A percentile compares a stretch with the other conserved stretches of the same genome.
These are phyloP conservation scores for Rosa rugosa DNA, from an alignment of 306 rosid genomes.

Conservation along the genomic window DNA sequence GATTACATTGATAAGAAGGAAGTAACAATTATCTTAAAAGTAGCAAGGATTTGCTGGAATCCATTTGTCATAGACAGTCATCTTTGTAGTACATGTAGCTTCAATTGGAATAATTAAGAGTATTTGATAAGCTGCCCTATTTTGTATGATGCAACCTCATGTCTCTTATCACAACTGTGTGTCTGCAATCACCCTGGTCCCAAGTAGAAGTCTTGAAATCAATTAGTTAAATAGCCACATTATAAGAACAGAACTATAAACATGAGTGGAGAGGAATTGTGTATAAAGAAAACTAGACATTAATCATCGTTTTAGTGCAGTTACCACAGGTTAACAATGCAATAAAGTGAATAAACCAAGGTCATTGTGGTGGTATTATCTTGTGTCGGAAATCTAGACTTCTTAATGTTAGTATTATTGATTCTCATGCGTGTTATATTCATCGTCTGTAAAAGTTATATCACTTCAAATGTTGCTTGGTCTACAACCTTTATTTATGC, in stretches of 20 bases:
- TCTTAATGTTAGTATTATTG: background rate
- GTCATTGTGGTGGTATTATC: background rate
- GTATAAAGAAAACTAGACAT: background rate
- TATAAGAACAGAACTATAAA: background rate
- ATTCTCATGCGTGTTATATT: too few species aligned
- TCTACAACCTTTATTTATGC: too few species aligned
- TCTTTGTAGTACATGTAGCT: constrained; percentile 44
- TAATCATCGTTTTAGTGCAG: too few species aligned
- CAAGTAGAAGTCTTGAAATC: constrained; percentile 1
- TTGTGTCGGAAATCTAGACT: too few species aligned
- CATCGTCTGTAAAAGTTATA: too few species aligned
- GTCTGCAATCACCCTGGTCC: constrained; percentile 69
- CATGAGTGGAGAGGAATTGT: background rate
- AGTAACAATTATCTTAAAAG: constrained; percentile 65
- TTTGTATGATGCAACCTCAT: constrained; percentile 59
- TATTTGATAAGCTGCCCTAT: constrained; percentile 63
- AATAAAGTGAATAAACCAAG: background rate
- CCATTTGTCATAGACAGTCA: constrained; percentile 74
- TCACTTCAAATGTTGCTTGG: too few species aligned
- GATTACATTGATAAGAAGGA: constrained; percentile 37
- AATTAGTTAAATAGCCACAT: background rate
- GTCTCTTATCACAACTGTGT: constrained; percentile 38
- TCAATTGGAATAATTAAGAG: constrained; percentile 61
- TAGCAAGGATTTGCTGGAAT: constrained; percentile 64
- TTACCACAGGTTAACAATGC: background rate